A percentile compares a stretch with the other conserved stretches of the same genome.
Evolutionary conservation across 768 basidiomycete genomes (phyloP).

Genomic region (Suillus ampliporus): DNA sequence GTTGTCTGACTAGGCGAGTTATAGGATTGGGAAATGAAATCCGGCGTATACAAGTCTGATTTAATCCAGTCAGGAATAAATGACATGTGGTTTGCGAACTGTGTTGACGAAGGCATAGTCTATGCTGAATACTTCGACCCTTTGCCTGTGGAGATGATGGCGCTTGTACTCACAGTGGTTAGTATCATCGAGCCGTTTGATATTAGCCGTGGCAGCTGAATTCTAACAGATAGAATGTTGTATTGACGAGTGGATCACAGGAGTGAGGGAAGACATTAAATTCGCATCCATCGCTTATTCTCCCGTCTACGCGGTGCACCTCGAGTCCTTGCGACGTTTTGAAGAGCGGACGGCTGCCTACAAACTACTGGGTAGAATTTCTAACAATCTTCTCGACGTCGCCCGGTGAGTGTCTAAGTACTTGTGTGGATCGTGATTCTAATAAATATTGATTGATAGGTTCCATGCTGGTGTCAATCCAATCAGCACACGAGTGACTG

Average conservation of each 20-base stretch:
- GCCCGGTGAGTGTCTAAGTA: conserved; percentile 3
- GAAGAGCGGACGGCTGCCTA: conserved; percentile 9
- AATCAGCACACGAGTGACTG: too few relatives aligned
- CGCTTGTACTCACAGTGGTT: conserved; percentile 4
- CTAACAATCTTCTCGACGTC: conserved; percentile 3
- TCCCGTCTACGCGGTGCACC: conserved; percentile 8
- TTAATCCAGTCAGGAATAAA: conserved; percentile 33
- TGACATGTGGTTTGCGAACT: conserved; percentile 32
- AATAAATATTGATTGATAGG: too few relatives aligned
- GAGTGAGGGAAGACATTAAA: conserved; percentile 11
- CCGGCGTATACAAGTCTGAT: conserved; percentile 29
- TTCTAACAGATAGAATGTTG: conserved; percentile 16
- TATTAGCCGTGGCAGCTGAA: too few relatives aligned
- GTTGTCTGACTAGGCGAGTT: neutral
- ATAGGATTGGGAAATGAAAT: conserved; percentile 8
- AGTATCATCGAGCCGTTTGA: too few relatives aligned
- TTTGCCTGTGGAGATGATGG: conserved; percentile 9
- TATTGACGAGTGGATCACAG: conserved; percentile 3
- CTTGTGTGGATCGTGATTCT: too few relatives aligned
- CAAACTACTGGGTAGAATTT: conserved; percentile 7
- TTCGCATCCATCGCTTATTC: conserved; percentile 13
- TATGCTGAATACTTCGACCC: conserved; percentile 30
- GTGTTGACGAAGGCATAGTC: conserved; percentile 28
- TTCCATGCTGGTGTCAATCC: too few relatives aligned
- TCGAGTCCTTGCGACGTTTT: conserved; percentile 9